Evolutionary conservation across 176 grass and related monocot species (phyloP), one percentile per base, ranked within the genome.

Genomic region (Carex littledalei): DNA sequence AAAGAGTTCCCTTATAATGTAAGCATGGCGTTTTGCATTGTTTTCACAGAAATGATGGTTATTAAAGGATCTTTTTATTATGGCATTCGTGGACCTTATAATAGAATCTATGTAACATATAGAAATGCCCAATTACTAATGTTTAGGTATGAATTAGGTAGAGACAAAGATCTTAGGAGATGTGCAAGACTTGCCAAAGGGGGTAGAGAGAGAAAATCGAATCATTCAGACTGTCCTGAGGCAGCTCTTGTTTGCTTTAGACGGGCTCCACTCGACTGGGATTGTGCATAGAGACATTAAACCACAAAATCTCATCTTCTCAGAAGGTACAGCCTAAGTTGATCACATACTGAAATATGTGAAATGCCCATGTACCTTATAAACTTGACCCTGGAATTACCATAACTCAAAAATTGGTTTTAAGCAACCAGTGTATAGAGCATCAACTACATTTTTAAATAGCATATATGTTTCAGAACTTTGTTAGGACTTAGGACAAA

Each of bases 261-360:
- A 99, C 81, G 93, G 96, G 35, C 93, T 99, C 83, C 96, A 99
- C 87, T 99, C 90, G 7, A 99, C 93, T 0, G 96, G 96, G 50
- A 99, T 99, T 92, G 91, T 99, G 73, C 96, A 99, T 71, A 89
- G 96, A 83, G 91, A 99, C 57, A 92, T 99, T 89, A 99, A 99
- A 85, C 96, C 96, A n/a, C 96, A 99, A 95, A 99, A 99, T 94
- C 74, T 99, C 26, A 94, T 99, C 81, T 99, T 99, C 88, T 99
- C 91, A 37, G 93, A 99, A 88, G 96, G 96, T 99, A 92, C 24
- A 31, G 1, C 9, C 10, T 76, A 29, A 68, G 15, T 53, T 8
- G n/a, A 74, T 76, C 45, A 47, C 39, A 17, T 56, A 78, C 22
- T 78, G 50, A 78, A 32, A 55, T 56, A 54, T 13, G 24, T 78